Evolutionary conservation across 768 basidiomycete genomes (phyloP).

Genomic region (Daedaleopsis nitida): DNA sequence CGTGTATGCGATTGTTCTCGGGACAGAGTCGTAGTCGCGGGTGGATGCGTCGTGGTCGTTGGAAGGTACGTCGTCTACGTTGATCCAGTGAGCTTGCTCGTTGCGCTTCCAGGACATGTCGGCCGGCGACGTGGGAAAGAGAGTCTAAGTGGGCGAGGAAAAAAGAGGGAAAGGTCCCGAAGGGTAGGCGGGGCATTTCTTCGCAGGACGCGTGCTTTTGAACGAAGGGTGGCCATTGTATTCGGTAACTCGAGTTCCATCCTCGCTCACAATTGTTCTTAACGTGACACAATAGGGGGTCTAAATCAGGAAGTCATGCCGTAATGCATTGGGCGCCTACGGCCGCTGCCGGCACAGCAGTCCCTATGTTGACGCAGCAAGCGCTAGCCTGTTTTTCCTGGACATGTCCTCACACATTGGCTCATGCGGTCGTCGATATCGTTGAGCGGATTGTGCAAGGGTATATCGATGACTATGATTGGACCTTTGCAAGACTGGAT

Average conservation of each 20-base stretch:
- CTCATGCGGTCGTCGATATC: too few species aligned
- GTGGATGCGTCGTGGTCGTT: constrained; percentile 39
- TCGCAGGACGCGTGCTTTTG: constrained; percentile 5
- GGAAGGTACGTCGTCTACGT: neutral
- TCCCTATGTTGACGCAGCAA: too few species aligned
- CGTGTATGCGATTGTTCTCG: constrained; percentile 24
- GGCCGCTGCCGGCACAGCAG: too few species aligned
- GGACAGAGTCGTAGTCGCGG: constrained; percentile 58
- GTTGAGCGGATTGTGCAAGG: too few species aligned
- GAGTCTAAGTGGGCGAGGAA: constrained; percentile 25
- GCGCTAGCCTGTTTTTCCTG: too few species aligned
- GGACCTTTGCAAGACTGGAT: too few species aligned
- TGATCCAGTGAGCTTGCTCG: constrained; percentile 32
- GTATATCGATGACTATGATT: too few species aligned
- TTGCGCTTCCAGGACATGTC: constrained; percentile 26
- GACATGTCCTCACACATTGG: too few species aligned
- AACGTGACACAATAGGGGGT: constrained; percentile 11
- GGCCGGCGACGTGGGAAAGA: constrained; percentile 31
- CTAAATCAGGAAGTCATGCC: constrained; percentile 10
- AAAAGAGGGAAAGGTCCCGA: constrained; percentile 19
- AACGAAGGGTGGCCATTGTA: constrained; percentile 25
- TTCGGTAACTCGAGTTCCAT: constrained; percentile 16
- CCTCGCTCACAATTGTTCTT: constrained; percentile 18
- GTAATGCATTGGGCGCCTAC: too few species aligned
- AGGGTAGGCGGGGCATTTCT: constrained; percentile 12